Percentiles rank a stretch among this genome's conserved stretches.
These are phyloP conservation scores for Quercus phellos DNA, from an alignment of 331 rosid species.

Conservation along the genomic window DNA sequence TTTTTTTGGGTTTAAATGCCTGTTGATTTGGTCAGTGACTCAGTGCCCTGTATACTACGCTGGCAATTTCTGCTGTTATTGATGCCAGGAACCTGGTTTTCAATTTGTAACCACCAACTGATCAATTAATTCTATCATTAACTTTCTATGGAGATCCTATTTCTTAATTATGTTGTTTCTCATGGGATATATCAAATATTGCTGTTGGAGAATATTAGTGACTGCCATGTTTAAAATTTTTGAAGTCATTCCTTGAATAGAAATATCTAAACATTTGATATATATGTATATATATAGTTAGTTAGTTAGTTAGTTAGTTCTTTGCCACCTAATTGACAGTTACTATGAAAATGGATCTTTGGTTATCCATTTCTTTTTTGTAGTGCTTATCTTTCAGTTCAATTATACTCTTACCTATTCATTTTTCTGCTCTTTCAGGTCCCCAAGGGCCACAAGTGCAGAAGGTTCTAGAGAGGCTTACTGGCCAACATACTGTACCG, in stretches of 20 bases:
- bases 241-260: background rate
- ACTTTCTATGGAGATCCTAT: too few species aligned
- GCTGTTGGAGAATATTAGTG: background rate
- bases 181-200: background rate
- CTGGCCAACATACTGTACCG: slow-evolving; percentile 92
- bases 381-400: background rate
- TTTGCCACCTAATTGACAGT: background rate
- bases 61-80: background rate
- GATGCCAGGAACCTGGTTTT: background rate
- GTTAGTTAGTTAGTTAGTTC: background rate
- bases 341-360: background rate
- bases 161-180: background rate
- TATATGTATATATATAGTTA: background rate
- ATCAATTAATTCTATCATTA: background rate
- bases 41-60: background rate
- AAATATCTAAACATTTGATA: background rate
- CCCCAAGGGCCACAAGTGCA: slow-evolving; percentile 97
- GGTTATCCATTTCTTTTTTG: background rate
- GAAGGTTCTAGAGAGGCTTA: slow-evolving; percentile 76
- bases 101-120: background rate
- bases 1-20: background rate
- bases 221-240: background rate
- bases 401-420: slow-evolving; percentile 10
- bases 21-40: background rate
- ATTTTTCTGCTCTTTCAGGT: slow-evolving; percentile 41